Conservation (phyloP, 257 asterid species). For the Gentiana straminea region DNA sequence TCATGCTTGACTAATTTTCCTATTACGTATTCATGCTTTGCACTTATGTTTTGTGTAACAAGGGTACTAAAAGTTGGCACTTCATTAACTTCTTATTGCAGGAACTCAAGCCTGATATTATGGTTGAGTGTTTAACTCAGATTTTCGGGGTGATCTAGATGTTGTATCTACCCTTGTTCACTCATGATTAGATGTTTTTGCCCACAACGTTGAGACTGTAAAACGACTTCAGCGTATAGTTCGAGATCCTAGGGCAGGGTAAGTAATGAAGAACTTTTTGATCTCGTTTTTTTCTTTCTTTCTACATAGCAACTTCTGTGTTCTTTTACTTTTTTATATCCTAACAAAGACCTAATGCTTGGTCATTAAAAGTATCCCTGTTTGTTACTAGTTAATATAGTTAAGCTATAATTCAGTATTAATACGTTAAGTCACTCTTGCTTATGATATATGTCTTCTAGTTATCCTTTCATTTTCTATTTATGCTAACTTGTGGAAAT, state of each 20-base stretch:
- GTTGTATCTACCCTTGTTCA: conserved; percentile 68
- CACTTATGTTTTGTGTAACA: no score
- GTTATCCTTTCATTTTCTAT: no score
- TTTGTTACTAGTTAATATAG: no score
- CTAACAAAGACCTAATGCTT: neutral
- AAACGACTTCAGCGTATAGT: conserved; percentile 83
- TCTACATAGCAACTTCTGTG: neutral
- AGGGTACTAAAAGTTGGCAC: no score
- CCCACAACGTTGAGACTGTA: conserved; percentile 92
- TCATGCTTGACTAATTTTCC: no score
- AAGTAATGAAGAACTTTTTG: conserved; percentile 17
- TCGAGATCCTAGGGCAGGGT: conserved; percentile 99
- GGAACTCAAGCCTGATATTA: conserved; percentile 77
- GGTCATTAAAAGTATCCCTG: neutral
- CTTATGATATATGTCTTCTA: no score
- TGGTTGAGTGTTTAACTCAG: conserved; percentile 95
- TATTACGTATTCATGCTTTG: no score
- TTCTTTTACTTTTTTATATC: neutral
- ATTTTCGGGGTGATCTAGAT: conserved; percentile 82
- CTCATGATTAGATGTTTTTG: conserved; percentile 93
- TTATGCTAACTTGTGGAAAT: no score
- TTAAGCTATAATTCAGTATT: no score
- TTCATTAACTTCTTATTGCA: no score
- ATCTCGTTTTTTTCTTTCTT: neutral
- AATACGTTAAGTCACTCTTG: no score